Evolutionary conservation across 2,329 filamentous ascomycete genomes (phyloP).

Genomic region (Stemphylium vesicarium): DNA sequence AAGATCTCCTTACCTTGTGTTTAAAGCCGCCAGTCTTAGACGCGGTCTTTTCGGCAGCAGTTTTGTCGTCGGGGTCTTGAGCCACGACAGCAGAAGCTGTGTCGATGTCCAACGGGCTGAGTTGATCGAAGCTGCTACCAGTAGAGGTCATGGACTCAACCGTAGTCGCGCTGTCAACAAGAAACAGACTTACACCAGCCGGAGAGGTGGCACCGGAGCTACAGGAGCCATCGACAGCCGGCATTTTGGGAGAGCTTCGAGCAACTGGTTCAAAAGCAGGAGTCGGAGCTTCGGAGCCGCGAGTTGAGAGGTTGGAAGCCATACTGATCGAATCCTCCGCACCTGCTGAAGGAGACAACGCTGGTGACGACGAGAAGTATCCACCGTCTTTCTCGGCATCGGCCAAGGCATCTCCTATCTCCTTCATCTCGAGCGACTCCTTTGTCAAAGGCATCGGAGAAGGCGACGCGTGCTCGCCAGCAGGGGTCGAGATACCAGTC

Average conservation of each 20-base stretch:
- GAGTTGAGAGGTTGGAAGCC: conserved; percentile 18
- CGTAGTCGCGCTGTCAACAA: conserved; percentile 73
- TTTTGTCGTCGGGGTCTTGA: background rate
- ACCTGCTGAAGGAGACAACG: background rate
- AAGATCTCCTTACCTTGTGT: conserved; percentile 26
- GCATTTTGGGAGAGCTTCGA: conserved; percentile 1
- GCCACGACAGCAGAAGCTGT: background rate
- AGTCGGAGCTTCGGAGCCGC: conserved; percentile 18
- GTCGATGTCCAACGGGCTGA: background rate
- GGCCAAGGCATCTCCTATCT: conserved; percentile 11
- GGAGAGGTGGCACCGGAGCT: conserved; percentile 93
- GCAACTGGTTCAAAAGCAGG: conserved; percentile 43
- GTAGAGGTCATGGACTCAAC: conserved; percentile 10
- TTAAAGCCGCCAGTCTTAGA: conserved; percentile 6
- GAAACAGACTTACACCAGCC: conserved; percentile 86
- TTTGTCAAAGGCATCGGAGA: conserved; percentile 10
- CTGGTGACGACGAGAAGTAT: background rate
- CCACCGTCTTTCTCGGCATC: background rate
- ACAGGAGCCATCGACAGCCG: conserved; percentile 85
- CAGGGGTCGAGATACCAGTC: conserved; percentile 16
- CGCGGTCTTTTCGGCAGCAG: background rate
- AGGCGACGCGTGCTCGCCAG: conserved; percentile 1
- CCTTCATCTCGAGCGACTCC: conserved; percentile 12
- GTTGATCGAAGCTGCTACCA: conserved; percentile 21
- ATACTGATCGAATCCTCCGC: background rate